These are phyloP conservation scores for Arthroderma uncinatum DNA, from an alignment of 2,329 filamentous ascomycete species.

Conservation along the genomic window DNA sequence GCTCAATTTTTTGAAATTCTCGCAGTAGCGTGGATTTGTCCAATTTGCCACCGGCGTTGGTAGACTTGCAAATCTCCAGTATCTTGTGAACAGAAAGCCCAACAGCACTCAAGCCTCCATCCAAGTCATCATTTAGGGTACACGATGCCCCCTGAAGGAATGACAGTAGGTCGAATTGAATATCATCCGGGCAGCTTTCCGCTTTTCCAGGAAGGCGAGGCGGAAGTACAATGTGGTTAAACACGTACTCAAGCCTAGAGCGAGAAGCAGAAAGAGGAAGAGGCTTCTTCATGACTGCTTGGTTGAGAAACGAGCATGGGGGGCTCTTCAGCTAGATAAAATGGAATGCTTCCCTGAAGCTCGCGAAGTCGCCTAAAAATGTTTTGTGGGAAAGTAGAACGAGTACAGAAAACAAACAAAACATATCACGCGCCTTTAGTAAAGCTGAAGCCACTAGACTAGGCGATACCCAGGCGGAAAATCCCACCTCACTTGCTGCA, in stretches of 20 bases:
- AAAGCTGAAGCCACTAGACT: no score
- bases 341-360: background rate
- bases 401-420: no score
- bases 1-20: conserved; percentile 22
- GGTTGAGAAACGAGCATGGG: background rate
- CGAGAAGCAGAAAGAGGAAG: background rate
- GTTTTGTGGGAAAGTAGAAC: no score
- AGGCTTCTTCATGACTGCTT: background rate
- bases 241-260: background rate
- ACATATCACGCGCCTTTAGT: no score
- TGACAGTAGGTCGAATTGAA: conserved; percentile 22
- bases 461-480: no score
- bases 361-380: background rate
- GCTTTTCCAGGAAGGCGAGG: conserved; percentile 28
- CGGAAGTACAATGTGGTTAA: conserved; percentile 31
- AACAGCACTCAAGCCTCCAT: conserved; percentile 13
- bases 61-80: conserved; percentile 13
- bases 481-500: no score
- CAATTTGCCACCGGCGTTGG: conserved; percentile 14
- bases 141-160: conserved; percentile 16
- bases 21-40: conserved; percentile 19
- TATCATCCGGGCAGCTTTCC: conserved; percentile 20
- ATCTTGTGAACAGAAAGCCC: conserved; percentile 12
- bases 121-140: conserved; percentile 20
- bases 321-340: background rate